These are phyloP conservation scores for Saccharata proteae DNA, from an alignment of 2,329 filamentous ascomycete genomes.

Conservation along the genomic window DNA sequence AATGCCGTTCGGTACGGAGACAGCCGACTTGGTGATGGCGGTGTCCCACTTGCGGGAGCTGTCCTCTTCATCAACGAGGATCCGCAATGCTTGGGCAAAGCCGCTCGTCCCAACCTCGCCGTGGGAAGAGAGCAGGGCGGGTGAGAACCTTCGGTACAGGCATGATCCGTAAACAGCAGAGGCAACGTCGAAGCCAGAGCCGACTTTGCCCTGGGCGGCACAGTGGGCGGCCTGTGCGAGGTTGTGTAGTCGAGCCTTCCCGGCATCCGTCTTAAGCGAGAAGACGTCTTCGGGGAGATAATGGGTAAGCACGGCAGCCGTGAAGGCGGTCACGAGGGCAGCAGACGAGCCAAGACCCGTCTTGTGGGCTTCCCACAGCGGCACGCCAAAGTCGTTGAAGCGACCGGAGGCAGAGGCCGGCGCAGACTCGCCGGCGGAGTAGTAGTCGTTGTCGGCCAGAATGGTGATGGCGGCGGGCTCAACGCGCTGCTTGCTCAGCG, in stretches of 20 bases:
- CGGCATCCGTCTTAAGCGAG: constrained; percentile 42
- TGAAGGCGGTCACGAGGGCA: constrained; percentile 80
- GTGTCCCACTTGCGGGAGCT: constrained; percentile 58
- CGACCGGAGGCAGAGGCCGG: constrained; percentile 26
- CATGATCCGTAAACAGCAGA: constrained; percentile 87
- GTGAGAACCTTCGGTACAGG: constrained; percentile 85
- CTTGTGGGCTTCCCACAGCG: constrained; percentile 73
- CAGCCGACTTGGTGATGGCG: constrained; percentile 56
- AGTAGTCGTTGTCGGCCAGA: constrained; percentile 92
- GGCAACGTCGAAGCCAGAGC: constrained; percentile 90
- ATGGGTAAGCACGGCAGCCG: constrained; percentile 62
- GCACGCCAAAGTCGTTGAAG: constrained; percentile 69
- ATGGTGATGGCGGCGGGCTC: constrained; percentile 70
- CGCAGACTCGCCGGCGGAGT: constrained; percentile 45
- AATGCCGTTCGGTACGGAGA: constrained; percentile 60
- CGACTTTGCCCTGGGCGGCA: constrained; percentile 91
- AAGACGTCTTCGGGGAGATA: constrained; percentile 51
- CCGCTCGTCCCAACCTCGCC: constrained; percentile 51
- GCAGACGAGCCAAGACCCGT: constrained; percentile 92
- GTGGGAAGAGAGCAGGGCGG: constrained; percentile 54
- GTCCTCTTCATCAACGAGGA: constrained; percentile 51
- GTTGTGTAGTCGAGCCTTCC: constrained; percentile 65
- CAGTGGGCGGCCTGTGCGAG: constrained; percentile 89
- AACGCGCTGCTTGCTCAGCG: constrained; percentile 34
- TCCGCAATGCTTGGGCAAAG: constrained; percentile 55